Evolutionary conservation across 495 filamentous ascomycete species (phyloP).

Genomic region (Penicillium parvum): DNA sequence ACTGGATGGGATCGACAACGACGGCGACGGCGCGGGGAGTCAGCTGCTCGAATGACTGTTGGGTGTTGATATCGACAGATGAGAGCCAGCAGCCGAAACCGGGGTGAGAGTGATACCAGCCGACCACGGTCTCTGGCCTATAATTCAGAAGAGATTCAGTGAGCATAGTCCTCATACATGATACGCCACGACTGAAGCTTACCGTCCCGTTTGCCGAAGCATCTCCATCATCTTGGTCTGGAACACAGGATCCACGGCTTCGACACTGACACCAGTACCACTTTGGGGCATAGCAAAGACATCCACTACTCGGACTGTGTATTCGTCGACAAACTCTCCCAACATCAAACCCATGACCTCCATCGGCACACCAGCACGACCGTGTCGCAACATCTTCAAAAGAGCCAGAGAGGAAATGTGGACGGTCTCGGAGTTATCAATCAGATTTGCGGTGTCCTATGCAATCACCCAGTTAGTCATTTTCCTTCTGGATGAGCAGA

Average conservation of each 20-base stretch:
- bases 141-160: too few species aligned
- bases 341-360: constrained; percentile 99
- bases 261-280: constrained; percentile 95
- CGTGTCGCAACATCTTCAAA: constrained; percentile 97
- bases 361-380: constrained; percentile 96
- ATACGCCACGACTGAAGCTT: constrained; percentile 23
- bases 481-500: neutral
- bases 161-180: too few species aligned
- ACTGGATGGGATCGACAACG: constrained; percentile 97
- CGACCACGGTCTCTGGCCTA: constrained; percentile 95
- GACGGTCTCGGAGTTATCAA: constrained; percentile 99
- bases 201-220: constrained; percentile 94
- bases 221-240: constrained; percentile 99
- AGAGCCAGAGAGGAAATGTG: constrained; percentile 97
- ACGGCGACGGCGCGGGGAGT: constrained; percentile 94
- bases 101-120: constrained; percentile 99
- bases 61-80: constrained; percentile 98
- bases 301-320: constrained; percentile 94
- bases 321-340: constrained; percentile 98
- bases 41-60: constrained; percentile 98
- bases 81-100: constrained; percentile 99
- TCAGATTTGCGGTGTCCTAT: constrained; percentile 80
- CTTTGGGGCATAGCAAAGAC: constrained; percentile 99
- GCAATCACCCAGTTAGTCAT: constrained; percentile 9
- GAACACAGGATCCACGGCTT: constrained; percentile 96